Conservation (phyloP, 1,139 yeast genomes). For the Candida sanyaensis region DNA sequence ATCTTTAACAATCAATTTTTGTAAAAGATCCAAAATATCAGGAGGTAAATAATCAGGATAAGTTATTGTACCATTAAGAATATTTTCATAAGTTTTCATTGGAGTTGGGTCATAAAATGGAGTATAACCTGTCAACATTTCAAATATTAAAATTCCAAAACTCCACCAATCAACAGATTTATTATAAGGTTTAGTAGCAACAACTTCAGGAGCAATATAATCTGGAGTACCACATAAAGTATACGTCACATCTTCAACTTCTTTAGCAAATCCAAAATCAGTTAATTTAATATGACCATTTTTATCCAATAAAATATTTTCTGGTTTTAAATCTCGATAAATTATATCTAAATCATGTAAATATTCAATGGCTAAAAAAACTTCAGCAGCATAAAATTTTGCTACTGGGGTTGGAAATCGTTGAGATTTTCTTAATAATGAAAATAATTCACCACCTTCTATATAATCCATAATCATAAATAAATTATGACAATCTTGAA, state of each 20-base stretch:
- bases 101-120: slow-evolving; percentile 97
- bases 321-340: slow-evolving; percentile 95
- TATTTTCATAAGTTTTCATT: slow-evolving; percentile 95
- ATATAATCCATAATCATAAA: slow-evolving; percentile 98
- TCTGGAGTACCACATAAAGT: slow-evolving; percentile 98
- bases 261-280: slow-evolving; percentile 96
- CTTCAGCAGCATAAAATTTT: slow-evolving; percentile 96
- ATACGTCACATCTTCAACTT: slow-evolving; percentile 90
- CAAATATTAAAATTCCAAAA: slow-evolving; percentile 87
- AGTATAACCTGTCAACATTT: slow-evolving; percentile 97
- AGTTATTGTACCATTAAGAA: slow-evolving; percentile 78
- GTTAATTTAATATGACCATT: slow-evolving; percentile 93
- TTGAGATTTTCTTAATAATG: slow-evolving; percentile 83
- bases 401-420: slow-evolving; percentile 97
- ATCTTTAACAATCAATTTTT: slow-evolving; percentile 81
- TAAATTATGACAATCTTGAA: slow-evolving; percentile 82
- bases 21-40: slow-evolving; percentile 79
- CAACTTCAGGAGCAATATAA: slow-evolving; percentile 96
- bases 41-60: slow-evolving; percentile 88
- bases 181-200: slow-evolving; percentile 93
- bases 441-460: slow-evolving; percentile 94
- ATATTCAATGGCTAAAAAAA: slow-evolving; percentile 87
- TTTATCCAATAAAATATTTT: slow-evolving; percentile 85
- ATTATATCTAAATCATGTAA: slow-evolving; percentile 87
- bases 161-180: slow-evolving; percentile 99